phyloP scores from a whole-genome alignment of 768 basidiomycete species.

The Boletus vermiculosoides region DNA sequence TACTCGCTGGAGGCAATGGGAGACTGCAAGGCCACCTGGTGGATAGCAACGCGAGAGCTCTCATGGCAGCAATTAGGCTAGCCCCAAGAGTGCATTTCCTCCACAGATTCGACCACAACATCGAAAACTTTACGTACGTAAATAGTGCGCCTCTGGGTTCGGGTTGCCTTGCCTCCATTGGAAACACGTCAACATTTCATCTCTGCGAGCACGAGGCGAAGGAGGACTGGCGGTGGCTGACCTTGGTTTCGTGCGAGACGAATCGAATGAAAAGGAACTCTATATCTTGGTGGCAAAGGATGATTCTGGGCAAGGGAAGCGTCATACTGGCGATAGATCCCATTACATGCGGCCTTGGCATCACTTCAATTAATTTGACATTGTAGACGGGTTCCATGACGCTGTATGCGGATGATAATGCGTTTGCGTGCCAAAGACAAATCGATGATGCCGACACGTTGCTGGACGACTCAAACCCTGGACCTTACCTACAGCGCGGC shows the following conservation, averaged over 20 bases:
- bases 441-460: neutral
- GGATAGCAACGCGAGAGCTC: neutral
- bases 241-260: neutral
- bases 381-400: neutral
- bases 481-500: neutral
- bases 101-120: too few species aligned
- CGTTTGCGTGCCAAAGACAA: too few species aligned
- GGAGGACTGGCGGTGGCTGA: neutral
- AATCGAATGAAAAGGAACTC: neutral
- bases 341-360: constrained; percentile 4
- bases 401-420: neutral
- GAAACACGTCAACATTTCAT: neutral
- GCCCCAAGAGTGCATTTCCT: neutral
- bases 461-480: neutral
- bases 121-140: neutral
- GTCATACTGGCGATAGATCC: neutral
- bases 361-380: neutral
- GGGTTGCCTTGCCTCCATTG: neutral
- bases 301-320: neutral
- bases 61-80: neutral
- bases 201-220: neutral
- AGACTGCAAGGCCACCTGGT: neutral
- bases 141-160: neutral
- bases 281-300: neutral
- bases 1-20: neutral